These are phyloP conservation scores for Stereocaulon alpinum DNA, from an alignment of 495 filamentous ascomycete species.

Conservation along the genomic window DNA sequence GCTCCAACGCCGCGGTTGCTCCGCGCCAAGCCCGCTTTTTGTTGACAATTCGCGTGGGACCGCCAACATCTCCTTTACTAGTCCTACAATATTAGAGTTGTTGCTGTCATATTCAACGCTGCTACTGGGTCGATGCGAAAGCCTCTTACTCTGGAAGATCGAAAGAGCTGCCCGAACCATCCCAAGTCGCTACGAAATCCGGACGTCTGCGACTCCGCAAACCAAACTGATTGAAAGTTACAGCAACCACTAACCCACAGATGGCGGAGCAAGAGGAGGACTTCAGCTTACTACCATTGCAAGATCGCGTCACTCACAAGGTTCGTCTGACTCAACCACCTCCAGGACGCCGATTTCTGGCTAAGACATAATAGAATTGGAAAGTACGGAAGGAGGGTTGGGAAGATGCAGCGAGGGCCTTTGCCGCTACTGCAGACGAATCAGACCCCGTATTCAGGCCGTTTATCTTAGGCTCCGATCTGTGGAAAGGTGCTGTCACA, in stretches of 20 bases:
- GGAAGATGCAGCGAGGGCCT: slow-evolving; percentile 80
- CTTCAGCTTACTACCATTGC: slow-evolving; percentile 68
- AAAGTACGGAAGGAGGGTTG: slow-evolving; percentile 95
- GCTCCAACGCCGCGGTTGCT: background rate
- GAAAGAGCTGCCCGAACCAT: no score
- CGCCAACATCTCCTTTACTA: background rate
- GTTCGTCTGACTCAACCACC: slow-evolving; percentile 33
- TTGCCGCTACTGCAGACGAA: slow-evolving; percentile 79
- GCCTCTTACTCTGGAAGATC: background rate
- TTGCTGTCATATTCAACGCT: background rate
- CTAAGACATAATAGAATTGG: slow-evolving; percentile 57
- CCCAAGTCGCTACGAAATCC: background rate
- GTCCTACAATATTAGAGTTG: background rate
- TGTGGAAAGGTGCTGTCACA: slow-evolving; percentile 87
- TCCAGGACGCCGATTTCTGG: background rate
- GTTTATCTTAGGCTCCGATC: slow-evolving; percentile 70
- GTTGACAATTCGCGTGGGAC: slow-evolving; percentile 15
- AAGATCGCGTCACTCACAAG: slow-evolving; percentile 83
- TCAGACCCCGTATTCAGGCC: slow-evolving; percentile 74
- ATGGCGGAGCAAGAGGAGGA: slow-evolving; percentile 65
- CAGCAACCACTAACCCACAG: background rate
- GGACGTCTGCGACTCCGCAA: background rate
- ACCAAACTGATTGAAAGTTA: background rate
- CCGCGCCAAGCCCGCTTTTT: slow-evolving; percentile 19
- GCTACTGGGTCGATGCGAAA: background rate